Base-by-base conservation (phyloP, 2,329 filamentous ascomycete genomes). In the Chaetomium globosum region DNA sequence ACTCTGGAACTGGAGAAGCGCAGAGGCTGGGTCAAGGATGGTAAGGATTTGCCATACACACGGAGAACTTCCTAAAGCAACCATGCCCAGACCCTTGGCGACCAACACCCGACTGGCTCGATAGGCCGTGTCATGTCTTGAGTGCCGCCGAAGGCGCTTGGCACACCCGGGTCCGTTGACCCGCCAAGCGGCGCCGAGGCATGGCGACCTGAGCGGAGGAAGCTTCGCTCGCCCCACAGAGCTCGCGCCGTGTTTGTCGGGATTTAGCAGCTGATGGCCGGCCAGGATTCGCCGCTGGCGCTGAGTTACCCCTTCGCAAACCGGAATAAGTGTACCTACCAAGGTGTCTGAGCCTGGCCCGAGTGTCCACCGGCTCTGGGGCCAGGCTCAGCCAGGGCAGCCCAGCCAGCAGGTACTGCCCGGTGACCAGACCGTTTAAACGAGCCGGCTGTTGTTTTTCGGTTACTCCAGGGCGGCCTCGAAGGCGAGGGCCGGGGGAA, bases 231-330 rank as follows among this genome's bases (percentile, higher is more conserved):
- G 39, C 54, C 23, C 57, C 39, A 52, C 53, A 33, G 57, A 46
- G 58, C 43, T 59, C 51, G 56, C 49, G 53, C 66, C 64, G 48
- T 63, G 58, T 57, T 66, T 36, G 59, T 62, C 55, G 56, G 62
- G 49, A 28, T 39, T 55, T 43, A 61, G 28, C 49, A 56, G n/a
- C 19, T 51, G 36, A 31, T 58, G n/a, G 43, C 53, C 57, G 57
- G 56, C 12, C 28, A 57, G 10, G 52, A 48, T n/a, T 57, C 52
- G 33, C 59, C 36, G 31, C 39, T 49, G 51, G 39, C 13, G 12
- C 4, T 52, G 30, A 46, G 21, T 52, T 48, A 46, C 5, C 4
- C 19, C 52, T 19, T 10, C 12, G 13, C 28, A 28, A 62, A 21
- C 60, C 55, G 54, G 61, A 33, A 26, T 26, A 33, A 43, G 48